Evolutionary conservation across 805 yeast genomes (phyloP), one percentile per base, ranked within the genome.

Genomic region (Debaryomyces hansenii): DNA sequence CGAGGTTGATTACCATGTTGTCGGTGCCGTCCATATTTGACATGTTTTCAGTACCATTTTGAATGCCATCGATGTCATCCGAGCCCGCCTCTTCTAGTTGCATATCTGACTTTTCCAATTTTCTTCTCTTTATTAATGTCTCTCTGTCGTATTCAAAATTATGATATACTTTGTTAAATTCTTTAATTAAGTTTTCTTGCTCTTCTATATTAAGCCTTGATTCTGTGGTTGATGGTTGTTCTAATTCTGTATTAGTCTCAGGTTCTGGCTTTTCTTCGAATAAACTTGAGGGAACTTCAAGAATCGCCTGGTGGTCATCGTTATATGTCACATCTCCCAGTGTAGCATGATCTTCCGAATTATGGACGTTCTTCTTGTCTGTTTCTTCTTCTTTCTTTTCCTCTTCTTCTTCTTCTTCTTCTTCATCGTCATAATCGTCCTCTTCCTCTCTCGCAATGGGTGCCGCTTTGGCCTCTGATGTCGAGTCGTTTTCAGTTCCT

Each of bases 71-170:
- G 11, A 48, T 46, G 2, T 48, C 53, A 11, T 53, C 46, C 9
- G 35, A 50, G 29, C 47, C 49, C 11, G 34, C 34, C 40, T 70
- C 62, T 47, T 75, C 83, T 20, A 90, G 64, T 55, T 86, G 82
- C 58, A 86, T 78, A 62, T 91, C 95, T 46, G 88, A 84, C 55
- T 85, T 87, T 57, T 89, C 95, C 28, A 91, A 70, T 58, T 84
- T 87, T 50, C 89, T 67, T 59, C 94, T 77, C 56, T 89, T 87
- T 45, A 84, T 71, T 45, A 89, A 72, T 1, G 91, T 87, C 44
- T 88, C 95, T 44, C 78, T 60, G 62, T 87, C 96, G 58, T 82
- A 79, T 60, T 87, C 95, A 59, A 85, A 85, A 54, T 77, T 82
- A 58, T 87, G 94, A 57, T 87, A 87, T 4, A 86, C 79, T 53